Evolutionary conservation across 345 rosid genomes (phyloP).

Genomic region (Zanthoxylum bungeanum): DNA sequence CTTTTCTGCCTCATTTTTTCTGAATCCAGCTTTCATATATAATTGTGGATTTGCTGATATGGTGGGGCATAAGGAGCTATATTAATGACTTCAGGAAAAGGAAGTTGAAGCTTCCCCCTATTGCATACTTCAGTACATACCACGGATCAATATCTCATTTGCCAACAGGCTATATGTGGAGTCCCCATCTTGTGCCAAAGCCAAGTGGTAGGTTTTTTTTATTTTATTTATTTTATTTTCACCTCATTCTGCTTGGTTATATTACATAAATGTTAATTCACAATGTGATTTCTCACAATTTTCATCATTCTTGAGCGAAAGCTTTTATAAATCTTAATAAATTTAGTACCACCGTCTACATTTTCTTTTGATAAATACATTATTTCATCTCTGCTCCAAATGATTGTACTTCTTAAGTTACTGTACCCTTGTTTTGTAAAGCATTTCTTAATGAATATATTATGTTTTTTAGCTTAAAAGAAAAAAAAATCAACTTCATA

Average conservation of each 20-base stretch:
- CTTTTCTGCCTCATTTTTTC: neutral
- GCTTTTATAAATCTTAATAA: neutral
- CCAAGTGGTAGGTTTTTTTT: constrained; percentile 64
- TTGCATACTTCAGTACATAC: constrained; percentile 94
- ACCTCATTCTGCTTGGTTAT: neutral
- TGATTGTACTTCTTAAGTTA: neutral
- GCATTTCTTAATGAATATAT: too few relatives aligned
- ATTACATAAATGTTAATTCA: neutral
- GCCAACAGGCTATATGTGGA: constrained; percentile 99
- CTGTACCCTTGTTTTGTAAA: too few relatives aligned
- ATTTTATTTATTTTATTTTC: neutral
- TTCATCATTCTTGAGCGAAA: neutral
- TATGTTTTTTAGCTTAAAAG: too few relatives aligned
- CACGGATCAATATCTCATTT: constrained; percentile 92
- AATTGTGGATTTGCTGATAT: constrained; percentile 88
- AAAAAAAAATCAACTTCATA: neutral
- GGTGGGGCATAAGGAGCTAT: constrained; percentile 96
- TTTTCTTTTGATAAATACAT: neutral
- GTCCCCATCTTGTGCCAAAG: constrained; percentile 94
- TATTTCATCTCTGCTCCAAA: neutral
- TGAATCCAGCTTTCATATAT: constrained; percentile 78
- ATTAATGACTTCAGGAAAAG: constrained; percentile 90
- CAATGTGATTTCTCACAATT: neutral
- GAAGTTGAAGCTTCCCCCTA: constrained; percentile 80
- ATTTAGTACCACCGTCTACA: neutral